Evolutionary conservation across 805 yeast genomes (phyloP).

Genomic region (Suhomyces canberraensis): DNA sequence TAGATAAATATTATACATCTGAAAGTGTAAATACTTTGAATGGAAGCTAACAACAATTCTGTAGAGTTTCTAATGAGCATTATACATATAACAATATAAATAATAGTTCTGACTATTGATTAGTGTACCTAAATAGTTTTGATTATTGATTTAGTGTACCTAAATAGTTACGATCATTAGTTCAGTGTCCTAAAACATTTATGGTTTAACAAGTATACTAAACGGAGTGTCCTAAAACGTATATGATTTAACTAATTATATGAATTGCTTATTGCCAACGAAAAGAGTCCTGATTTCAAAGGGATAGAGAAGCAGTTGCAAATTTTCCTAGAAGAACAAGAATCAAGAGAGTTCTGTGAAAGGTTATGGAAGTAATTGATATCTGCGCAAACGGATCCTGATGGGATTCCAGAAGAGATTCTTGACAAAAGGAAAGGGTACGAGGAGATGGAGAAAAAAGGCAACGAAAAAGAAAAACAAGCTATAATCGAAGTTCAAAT

Average conservation of each 20-base stretch:
- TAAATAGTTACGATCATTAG: too few species aligned
- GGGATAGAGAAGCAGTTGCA: slow-evolving; percentile 40
- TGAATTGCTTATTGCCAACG: slow-evolving; percentile 38
- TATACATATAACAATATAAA: too few species aligned
- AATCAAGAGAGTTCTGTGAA: slow-evolving; percentile 37
- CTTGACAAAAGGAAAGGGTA: slow-evolving; percentile 19
- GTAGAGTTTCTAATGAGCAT: too few species aligned
- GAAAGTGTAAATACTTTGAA: too few species aligned
- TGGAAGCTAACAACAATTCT: too few species aligned
- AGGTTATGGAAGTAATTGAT: slow-evolving; percentile 44
- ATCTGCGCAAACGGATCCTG: slow-evolving; percentile 41
- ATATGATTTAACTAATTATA: slow-evolving; percentile 41
- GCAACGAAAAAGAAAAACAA: slow-evolving; percentile 16
- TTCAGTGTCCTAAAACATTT: too few species aligned
- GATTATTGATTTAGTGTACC: too few species aligned
- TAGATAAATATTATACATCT: too few species aligned
- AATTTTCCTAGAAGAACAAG: slow-evolving; percentile 44
- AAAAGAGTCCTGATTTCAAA: slow-evolving; percentile 33
- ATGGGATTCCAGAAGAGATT: slow-evolving; percentile 44
- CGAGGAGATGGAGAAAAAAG: slow-evolving; percentile 4
- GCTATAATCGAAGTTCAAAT: slow-evolving; percentile 29
- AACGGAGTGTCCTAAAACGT: too few species aligned
- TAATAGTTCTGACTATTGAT: too few species aligned
- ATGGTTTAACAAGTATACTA: too few species aligned
- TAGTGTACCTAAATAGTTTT: too few species aligned